phyloP scores from a whole-genome alignment of 2,329 filamentous ascomycete genomes.

The Trichoderma koningii region DNA sequence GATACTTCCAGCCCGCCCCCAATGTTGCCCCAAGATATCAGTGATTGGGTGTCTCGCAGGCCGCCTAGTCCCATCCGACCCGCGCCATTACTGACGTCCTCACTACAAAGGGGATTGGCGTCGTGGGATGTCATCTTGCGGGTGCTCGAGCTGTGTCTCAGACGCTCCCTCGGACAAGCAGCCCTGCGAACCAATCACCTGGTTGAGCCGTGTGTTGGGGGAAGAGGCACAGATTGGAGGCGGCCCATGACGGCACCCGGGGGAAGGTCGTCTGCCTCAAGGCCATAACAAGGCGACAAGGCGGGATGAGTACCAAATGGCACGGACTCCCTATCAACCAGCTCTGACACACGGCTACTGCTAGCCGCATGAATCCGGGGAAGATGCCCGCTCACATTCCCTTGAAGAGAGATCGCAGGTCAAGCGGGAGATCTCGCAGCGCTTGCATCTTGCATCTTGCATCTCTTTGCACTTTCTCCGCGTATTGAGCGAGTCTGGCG shows the following conservation, averaged over 20 bases:
- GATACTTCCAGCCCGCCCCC: background rate
- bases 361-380: background rate
- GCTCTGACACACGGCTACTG: background rate
- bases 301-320: background rate
- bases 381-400: background rate
- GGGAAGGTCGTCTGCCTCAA: background rate
- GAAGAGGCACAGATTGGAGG: background rate
- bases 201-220: background rate
- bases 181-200: slow-evolving; percentile 9
- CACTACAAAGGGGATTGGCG: background rate
- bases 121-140: background rate
- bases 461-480: too few relatives aligned
- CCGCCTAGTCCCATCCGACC: background rate
- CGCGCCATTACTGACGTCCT: background rate
- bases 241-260: background rate
- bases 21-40: background rate
- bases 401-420: background rate
- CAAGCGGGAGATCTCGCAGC: background rate
- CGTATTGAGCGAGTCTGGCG: too few relatives aligned
- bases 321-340: too few relatives aligned
- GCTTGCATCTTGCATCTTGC: too few relatives aligned
- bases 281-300: background rate
- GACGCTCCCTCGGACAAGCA: background rate
- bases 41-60: background rate
- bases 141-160: background rate